Percentiles rank a stretch among this genome's conserved stretches.
Conservation (phyloP, 805 yeast genomes). For the Teunomyces stri region DNA sequence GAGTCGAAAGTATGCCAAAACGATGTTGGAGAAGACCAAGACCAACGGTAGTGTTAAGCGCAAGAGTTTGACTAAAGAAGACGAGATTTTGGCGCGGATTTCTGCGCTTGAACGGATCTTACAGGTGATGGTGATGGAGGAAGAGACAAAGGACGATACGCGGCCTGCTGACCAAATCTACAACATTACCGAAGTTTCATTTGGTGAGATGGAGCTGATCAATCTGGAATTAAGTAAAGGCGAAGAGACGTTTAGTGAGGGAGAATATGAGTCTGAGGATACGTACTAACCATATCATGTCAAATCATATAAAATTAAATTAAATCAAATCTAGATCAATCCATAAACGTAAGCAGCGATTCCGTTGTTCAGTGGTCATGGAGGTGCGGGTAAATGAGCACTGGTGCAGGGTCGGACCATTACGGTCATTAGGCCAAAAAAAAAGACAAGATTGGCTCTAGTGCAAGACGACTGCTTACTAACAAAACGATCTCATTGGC, state of each 20-base stretch:
- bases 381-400: neutral
- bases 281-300: too few species aligned
- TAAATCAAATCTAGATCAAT: neutral
- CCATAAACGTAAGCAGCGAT: too few species aligned
- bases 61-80: conserved; percentile 2
- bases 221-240: conserved; percentile 9
- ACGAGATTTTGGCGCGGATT: conserved; percentile 18
- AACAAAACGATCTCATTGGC: conserved; percentile 1
- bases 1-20: conserved; percentile 24
- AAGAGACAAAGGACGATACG: conserved; percentile 10
- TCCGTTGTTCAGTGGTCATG: too few species aligned
- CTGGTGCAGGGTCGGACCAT: neutral
- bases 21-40: conserved; percentile 10
- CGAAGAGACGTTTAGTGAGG: conserved; percentile 3
- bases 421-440: neutral
- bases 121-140: neutral
- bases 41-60: conserved; percentile 12
- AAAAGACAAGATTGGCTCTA: neutral
- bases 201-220: conserved; percentile 23
- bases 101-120: neutral
- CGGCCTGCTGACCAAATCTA: conserved; percentile 14
- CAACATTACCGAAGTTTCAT: conserved; percentile 20
- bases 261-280: conserved; percentile 4
- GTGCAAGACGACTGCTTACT: neutral
- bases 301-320: neutral